Evolutionary conservation across 441 rosid species (phyloP).

Genomic region (Omphalea diandra): DNA sequence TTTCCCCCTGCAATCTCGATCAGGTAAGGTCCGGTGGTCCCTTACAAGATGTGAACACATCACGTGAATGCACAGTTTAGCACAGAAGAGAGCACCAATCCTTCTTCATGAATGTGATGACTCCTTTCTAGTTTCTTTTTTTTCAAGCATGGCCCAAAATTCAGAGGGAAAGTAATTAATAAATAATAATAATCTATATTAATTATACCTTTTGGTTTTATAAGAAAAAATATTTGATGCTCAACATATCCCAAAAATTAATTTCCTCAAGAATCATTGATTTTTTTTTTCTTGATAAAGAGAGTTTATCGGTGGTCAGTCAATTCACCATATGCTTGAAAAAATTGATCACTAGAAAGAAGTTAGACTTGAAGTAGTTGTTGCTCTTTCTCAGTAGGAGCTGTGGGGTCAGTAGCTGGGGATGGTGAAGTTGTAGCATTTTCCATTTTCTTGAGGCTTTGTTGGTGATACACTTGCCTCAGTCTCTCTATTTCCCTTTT

Average conservation of each 20-base stretch:
- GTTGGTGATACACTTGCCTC: conserved; percentile 76
- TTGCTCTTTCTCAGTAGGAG: conserved; percentile 45
- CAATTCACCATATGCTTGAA: conserved; percentile 9
- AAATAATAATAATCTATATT: too few species aligned
- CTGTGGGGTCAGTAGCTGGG: conserved; percentile 29
- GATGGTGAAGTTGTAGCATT: conserved; percentile 31
- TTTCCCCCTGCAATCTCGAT: conserved; percentile 42
- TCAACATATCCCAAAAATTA: too few species aligned
- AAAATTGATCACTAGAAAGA: not conserved
- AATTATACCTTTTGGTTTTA: too few species aligned
- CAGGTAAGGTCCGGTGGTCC: conserved; percentile 49
- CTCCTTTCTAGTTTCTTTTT: conserved; percentile 15
- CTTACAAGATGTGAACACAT: conserved; percentile 36
- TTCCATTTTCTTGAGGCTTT: conserved; percentile 57
- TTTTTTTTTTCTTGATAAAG: conserved; percentile 19
- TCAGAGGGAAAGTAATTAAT: too few species aligned
- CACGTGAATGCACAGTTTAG: conserved; percentile 61
- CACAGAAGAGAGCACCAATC: conserved; percentile 16
- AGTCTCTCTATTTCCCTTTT: conserved; percentile 92
- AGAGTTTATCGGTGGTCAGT: conserved; percentile 30
- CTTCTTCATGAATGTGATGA: conserved; percentile 20
- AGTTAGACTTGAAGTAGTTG: conserved; percentile 55
- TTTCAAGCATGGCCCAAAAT: conserved; percentile 18
- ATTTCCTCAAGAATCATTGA: too few species aligned
- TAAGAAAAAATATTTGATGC: too few species aligned